Base-by-base conservation (phyloP, 179 eudicot genomes). In the Silene noctiflora region DNA sequence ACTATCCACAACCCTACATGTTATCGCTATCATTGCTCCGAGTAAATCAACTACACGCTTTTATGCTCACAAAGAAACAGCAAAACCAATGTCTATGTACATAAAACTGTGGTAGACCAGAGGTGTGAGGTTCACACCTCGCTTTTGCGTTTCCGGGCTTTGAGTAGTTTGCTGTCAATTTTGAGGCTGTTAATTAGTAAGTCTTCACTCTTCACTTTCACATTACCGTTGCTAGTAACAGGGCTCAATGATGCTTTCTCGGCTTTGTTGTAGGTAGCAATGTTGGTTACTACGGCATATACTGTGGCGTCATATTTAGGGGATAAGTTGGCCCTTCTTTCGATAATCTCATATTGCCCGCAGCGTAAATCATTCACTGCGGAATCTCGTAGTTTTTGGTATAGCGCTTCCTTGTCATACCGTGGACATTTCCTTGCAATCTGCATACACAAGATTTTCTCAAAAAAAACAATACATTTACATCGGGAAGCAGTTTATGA, bases 231-330 rank as follows among this genome's bases (percentile, higher is more conserved):
- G 53, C 68, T 67, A 14, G 74, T 39, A 25, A 72, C 59, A 55
- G 42, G 59, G 17, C 76, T 75, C 4, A 71, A 62, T 69, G 74
- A 64, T 58, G 58, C 11, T 65, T 78, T 78, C 66, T 63, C 22
- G 4, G 62, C n/a, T 74, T 73, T 74, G 62, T 80, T 29, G 72
- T 81, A 85, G 67, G 83, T 75, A 16, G 84, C 73, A 17, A 89
- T 80, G 84, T 87, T 90, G 31, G 98, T 94, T 5, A 84, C 92
- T 0, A 90, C 81, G 7, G 96, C 96, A 75, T 89, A 87, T 44
- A 78, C 76, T 12, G 86, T 81, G 61, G 80, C 78, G 77, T 89
- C 97, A 46, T 82, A 88, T 79, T 87, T 89, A 1, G 97, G 94
- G 68, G 73, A 74, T 69, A 80, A 53, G 44, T 73, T 82, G 5